Base-by-base conservation (phyloP, 164 flowering plant genomes). In the Euptelea pleiosperma region DNA sequence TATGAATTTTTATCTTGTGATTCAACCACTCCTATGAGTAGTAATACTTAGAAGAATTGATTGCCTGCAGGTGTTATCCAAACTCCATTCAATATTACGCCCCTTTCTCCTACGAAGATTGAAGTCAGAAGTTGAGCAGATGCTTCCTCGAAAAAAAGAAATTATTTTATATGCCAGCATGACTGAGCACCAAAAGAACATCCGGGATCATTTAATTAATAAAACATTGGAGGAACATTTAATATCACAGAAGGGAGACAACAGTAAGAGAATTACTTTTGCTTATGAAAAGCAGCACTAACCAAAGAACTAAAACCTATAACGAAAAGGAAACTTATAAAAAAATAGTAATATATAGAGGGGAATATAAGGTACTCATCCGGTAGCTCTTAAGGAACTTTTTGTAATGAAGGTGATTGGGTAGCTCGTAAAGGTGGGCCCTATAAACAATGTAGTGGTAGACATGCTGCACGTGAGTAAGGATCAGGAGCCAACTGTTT, bases 51-150 rank as follows among this genome's bases (percentile, higher is more conserved):
- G 42, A 18, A 16, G 31, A 31, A 61, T 39, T 52, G 22, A 26
- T 70, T 35, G 24, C 37, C 3, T 58, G 44, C 80, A 94, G 99
- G 91, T 94, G 64, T 82, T 94, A 34, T 77, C 87, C 28, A 94
- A 94, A 68, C 86, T 94, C 12, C 99, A 91, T 79, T 82, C 84
- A 28, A 94, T 91, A 59, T 69, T 94, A 67, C 91, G 99, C 18
- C 99, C 99, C 6, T 94, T 94, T 74, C 85, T 94, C n/a, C 84
- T 94, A 6, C 79, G 99, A 52, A 82, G 99, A 74, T 61, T 94
- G 84, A 94, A 94, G 72, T 25, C 74, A 66, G 97, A 94, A 71
- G 99, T 94, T 54, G 99, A 94, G 74, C 82, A 57, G 55, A 75
- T 73, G 79, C 97, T 94, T 25, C 99, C 99, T 49, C 74, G 83